Evolutionary conservation across 1,284 basidiomycete species (phyloP).

Genomic region (Xerocomus amazonicus): DNA sequence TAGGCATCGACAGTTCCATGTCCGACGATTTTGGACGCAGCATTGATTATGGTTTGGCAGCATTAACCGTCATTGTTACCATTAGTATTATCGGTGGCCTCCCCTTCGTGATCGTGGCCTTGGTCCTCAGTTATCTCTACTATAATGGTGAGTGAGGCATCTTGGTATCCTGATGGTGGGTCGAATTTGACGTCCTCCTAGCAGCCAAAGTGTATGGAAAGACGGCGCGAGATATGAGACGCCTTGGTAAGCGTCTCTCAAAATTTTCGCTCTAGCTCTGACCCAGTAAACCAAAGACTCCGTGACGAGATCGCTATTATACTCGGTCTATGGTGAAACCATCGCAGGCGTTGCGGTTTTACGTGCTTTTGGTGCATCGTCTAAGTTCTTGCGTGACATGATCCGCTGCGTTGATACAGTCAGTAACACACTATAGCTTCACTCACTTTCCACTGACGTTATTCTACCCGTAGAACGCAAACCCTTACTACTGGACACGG

Average conservation of each 20-base stretch:
- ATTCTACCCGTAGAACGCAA: slow-evolving; percentile 53
- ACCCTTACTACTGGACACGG: slow-evolving; percentile 83
- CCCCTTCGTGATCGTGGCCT: slow-evolving; percentile 63
- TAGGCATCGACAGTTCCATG: slow-evolving; percentile 80
- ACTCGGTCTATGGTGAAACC: slow-evolving; percentile 89
- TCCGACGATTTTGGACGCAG: slow-evolving; percentile 86
- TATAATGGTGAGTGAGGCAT: slow-evolving; percentile 61
- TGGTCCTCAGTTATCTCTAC: slow-evolving; percentile 63
- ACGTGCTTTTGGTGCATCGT: slow-evolving; percentile 84
- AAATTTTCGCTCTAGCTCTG: background rate
- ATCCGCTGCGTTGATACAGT: slow-evolving; percentile 80
- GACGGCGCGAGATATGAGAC: slow-evolving; percentile 85
- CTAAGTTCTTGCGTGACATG: slow-evolving; percentile 86
- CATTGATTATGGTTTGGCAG: slow-evolving; percentile 56
- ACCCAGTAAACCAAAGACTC: slow-evolving; percentile 53
- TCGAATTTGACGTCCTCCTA: slow-evolving; percentile 15
- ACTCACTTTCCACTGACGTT: background rate
- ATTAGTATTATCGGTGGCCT: slow-evolving; percentile 79
- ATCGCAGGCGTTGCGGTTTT: slow-evolving; percentile 86
- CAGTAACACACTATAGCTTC: slow-evolving; percentile 23
- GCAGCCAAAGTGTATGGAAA: slow-evolving; percentile 70
- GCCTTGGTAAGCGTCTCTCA: slow-evolving; percentile 60
- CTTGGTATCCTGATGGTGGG: background rate
- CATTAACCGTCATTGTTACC: slow-evolving; percentile 68
- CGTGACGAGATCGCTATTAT: slow-evolving; percentile 86